These are phyloP conservation scores for Lachnellula suecica DNA, from an alignment of 2,329 filamentous ascomycete genomes.

Conservation along the genomic window DNA sequence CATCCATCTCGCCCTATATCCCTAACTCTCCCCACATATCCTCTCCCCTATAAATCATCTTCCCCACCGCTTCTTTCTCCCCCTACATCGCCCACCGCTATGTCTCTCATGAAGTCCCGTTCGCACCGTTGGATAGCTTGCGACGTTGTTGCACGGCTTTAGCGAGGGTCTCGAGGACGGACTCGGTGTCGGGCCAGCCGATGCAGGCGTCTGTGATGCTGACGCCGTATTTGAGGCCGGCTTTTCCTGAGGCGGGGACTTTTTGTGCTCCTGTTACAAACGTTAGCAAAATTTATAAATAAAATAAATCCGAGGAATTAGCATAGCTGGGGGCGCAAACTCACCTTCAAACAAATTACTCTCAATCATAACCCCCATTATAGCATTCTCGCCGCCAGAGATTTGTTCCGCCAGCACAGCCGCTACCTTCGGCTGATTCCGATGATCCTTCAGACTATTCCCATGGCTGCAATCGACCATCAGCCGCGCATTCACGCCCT, in stretches of 20 bases:
- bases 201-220: conserved; percentile 98
- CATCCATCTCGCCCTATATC: too few species aligned
- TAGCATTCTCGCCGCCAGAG: conserved; percentile 72
- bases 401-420: conserved; percentile 81
- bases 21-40: too few species aligned
- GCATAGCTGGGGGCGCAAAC: background rate
- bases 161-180: conserved; percentile 74
- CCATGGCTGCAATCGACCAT: conserved; percentile 99
- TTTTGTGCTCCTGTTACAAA: conserved; percentile 77
- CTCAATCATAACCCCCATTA: conserved; percentile 99
- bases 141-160: conserved; percentile 76
- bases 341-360: conserved; percentile 91
- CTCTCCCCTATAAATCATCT: too few species aligned
- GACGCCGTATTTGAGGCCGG: conserved; percentile 86
- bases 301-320: too few species aligned
- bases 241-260: conserved; percentile 81
- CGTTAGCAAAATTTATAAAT: too few species aligned
- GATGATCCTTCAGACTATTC: conserved; percentile 94
- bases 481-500: conserved; percentile 71
- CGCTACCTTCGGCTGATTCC: conserved; percentile 94
- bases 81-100: background rate
- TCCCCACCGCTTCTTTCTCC: too few species aligned
- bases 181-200: conserved; percentile 85
- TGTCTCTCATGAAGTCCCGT: conserved; percentile 16
- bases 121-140: conserved; percentile 35